These are phyloP conservation scores for Purshia tridentata DNA, from an alignment of 306 rosid species.

Conservation along the genomic window DNA sequence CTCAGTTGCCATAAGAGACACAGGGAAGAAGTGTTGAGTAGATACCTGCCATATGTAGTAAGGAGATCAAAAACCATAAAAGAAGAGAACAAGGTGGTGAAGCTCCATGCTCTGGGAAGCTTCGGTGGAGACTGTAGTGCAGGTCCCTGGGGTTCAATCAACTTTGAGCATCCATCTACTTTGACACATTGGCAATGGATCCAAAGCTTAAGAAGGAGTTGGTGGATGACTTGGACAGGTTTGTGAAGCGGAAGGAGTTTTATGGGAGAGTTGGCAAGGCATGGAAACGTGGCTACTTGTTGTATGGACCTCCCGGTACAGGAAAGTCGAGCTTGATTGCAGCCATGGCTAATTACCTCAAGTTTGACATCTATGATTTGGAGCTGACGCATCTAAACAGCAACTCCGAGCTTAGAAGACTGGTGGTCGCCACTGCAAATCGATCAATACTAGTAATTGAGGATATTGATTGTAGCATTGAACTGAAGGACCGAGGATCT, in stretches of 20 bases:
- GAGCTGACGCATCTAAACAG: constrained; percentile 31
- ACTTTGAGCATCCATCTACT: constrained; percentile 40
- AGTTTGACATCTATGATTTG: constrained; percentile 53
- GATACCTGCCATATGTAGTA: constrained; percentile 38
- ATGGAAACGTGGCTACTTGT: constrained; percentile 58
- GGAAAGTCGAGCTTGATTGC: constrained; percentile 58
- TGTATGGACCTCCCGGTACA: constrained; percentile 61
- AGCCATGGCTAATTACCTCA: constrained; percentile 52
- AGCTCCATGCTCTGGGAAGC: constrained; percentile 27
- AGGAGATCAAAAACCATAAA: constrained; percentile 36
- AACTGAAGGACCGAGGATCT: constrained; percentile 30
- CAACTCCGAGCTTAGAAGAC: constrained; percentile 23
- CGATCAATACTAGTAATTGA: constrained; percentile 53
- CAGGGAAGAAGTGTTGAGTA: constrained; percentile 31
- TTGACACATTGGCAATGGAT: constrained; percentile 47
- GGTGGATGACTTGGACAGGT: constrained; percentile 43
- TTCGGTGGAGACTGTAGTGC: neutral
- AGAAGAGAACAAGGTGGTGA: constrained; percentile 26
- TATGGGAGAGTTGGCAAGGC: constrained; percentile 46
- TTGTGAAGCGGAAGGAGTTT: constrained; percentile 34
- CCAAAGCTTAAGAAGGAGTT: constrained; percentile 34
- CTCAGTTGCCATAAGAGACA: constrained; percentile 38
- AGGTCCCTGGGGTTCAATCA: constrained; percentile 26
- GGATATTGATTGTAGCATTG: constrained; percentile 51
- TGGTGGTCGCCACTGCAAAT: constrained; percentile 42